Conservation (phyloP, 768 basidiomycete species). For the Mycena venus region DNA sequence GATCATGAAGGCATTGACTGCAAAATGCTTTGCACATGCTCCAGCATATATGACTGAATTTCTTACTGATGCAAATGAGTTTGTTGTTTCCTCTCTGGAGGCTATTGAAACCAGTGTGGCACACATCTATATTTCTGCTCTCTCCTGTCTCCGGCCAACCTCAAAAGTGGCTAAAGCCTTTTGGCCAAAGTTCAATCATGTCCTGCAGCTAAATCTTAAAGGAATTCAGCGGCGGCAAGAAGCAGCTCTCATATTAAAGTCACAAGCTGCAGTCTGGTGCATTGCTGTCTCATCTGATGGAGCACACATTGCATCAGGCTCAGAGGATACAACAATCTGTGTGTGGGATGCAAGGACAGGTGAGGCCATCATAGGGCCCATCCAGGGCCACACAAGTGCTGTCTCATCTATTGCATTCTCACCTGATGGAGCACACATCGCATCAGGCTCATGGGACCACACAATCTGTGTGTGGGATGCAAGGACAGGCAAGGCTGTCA, state of each 20-base stretch:
- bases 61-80: neutral
- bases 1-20: too few relatives aligned
- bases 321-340: too few relatives aligned
- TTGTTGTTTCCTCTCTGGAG: neutral
- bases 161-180: neutral
- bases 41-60: neutral
- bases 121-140: too few relatives aligned
- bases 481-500: neutral
- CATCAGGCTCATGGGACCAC: neutral
- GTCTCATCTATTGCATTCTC: too few relatives aligned
- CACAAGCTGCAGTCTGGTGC: neutral
- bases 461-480: neutral
- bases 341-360: too few relatives aligned
- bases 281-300: neutral
- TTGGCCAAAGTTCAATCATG: neutral
- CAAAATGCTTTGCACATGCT: constrained; percentile 8
- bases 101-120: neutral
- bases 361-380: too few relatives aligned
- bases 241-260: neutral
- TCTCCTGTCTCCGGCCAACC: neutral
- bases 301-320: too few relatives aligned
- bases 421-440: neutral
- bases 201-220: neutral
- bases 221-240: neutral
- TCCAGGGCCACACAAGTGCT: too few relatives aligned